These are phyloP conservation scores for Penicillium diatomitis DNA, from an alignment of 495 filamentous ascomycete species.

Conservation along the genomic window DNA sequence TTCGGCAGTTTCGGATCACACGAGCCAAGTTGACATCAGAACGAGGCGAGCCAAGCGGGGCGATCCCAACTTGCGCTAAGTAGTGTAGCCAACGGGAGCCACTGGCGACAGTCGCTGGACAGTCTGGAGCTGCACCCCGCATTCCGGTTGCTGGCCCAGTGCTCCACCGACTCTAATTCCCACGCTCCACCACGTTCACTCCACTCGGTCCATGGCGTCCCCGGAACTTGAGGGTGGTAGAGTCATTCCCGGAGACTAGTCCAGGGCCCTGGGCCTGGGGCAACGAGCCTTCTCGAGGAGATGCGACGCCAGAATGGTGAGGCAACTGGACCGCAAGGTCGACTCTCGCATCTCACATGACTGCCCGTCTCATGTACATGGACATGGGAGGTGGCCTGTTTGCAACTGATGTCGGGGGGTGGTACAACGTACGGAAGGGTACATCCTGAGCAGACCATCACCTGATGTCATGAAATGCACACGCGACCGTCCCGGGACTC, in stretches of 20 bases:
- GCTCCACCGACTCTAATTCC: constrained; percentile 21
- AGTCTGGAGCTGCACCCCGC: constrained; percentile 35
- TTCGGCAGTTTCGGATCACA: constrained; percentile 22
- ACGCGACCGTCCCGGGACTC: neutral
- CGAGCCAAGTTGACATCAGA: constrained; percentile 28
- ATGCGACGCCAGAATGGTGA: too few species aligned
- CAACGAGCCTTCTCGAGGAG: too few species aligned
- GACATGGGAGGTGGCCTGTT: too few species aligned
- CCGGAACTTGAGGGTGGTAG: too few species aligned
- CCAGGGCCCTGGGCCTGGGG: too few species aligned
- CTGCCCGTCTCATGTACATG: too few species aligned
- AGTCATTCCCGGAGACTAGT: too few species aligned
- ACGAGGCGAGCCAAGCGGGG: constrained; percentile 2
- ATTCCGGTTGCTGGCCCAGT: constrained; percentile 12
- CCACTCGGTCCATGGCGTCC: neutral
- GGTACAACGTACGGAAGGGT: neutral
- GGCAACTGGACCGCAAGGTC: too few species aligned
- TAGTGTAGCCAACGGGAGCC: too few species aligned
- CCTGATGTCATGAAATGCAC: constrained; percentile 6
- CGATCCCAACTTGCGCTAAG: constrained; percentile 8
- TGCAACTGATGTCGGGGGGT: neutral
- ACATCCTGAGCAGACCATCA: neutral
- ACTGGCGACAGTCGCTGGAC: constrained; percentile 1
- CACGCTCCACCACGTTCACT: neutral
- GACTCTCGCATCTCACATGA: too few species aligned